phyloP scores from a whole-genome alignment of 1,284 basidiomycete species.

The Fistulina hepatica region DNA sequence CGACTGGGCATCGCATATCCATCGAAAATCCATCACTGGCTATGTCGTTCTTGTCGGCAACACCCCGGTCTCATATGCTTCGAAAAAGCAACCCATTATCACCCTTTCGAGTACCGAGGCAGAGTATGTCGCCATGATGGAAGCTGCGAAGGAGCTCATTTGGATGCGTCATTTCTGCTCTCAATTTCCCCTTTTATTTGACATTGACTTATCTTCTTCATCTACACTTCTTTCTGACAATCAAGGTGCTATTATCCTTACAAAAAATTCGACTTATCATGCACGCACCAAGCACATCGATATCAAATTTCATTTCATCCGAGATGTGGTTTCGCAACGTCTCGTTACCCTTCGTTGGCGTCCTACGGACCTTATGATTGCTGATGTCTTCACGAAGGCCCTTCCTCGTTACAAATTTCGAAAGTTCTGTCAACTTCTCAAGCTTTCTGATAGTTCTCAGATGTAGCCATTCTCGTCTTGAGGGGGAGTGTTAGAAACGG shows the following conservation, averaged over 20 bases:
- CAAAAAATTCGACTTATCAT: slow-evolving; percentile 11
- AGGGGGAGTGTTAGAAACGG: too few species aligned
- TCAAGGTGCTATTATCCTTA: slow-evolving; percentile 7
- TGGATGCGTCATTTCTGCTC: too few species aligned
- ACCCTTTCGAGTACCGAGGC: slow-evolving; percentile 24
- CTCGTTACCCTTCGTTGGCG: too few species aligned
- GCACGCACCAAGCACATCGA: slow-evolving; percentile 22
- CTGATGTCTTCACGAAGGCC: too few species aligned
- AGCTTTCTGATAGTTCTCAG: too few species aligned
- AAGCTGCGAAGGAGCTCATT: slow-evolving; percentile 16
- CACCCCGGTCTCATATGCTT: slow-evolving; percentile 18
- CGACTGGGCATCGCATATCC: slow-evolving; percentile 19
- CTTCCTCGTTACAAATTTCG: too few species aligned
- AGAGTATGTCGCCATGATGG: slow-evolving; percentile 23
- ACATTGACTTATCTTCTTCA: slow-evolving; percentile 12
- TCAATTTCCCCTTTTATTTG: slow-evolving; percentile 14
- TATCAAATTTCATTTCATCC: slow-evolving; percentile 29
- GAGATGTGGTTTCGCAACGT: too few species aligned
- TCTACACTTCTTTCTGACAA: too few species aligned
- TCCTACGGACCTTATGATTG: too few species aligned
- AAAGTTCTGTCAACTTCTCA: too few species aligned
- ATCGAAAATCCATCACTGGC: slow-evolving; percentile 16
- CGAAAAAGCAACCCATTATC: slow-evolving; percentile 18
- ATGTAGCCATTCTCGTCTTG: too few species aligned
- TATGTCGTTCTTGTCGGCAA: slow-evolving; percentile 17